Base-by-base conservation (phyloP, 768 basidiomycete species). In the Trametes cingulata region DNA sequence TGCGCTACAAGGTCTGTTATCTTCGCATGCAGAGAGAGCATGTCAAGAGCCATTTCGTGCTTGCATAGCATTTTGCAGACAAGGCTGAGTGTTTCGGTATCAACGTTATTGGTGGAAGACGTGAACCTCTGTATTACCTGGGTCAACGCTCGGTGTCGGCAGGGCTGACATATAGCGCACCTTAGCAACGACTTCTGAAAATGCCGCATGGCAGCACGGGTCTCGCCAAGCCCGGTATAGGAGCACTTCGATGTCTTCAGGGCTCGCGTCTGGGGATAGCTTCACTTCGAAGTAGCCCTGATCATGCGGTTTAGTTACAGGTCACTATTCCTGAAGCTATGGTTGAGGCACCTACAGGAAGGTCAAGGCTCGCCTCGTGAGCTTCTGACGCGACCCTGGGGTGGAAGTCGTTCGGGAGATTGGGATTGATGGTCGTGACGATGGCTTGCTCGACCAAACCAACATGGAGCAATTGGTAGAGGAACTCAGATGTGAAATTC, bases 11-110 rank as follows among this genome's bases (percentile, higher is more conserved):
- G 68, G 54, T 86, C 84, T 12, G 79, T 77, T n/a, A 91, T 73
- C 57, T 79, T 82, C 19, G 82, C 72, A 69, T 93, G 88, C 24
- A 93, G 73, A 8, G 88, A 81, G 43, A 93, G 65, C 46, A 90
- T 80, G 65, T 93, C 90, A 19, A 93, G 72, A 0, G 83, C 81
- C 22, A 72, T 71, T 61, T 86, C 84, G 53, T 84, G 78, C 14
- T 77, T 75, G 62, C 82, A 85, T 10, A 93, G 77, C 20, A 85
- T 70, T 69, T 82, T 85, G 70, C 87, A 90, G n/a, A 90, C 73
- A 65, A 84, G 82, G 52, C 90, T 84, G 41, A 93, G 75, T 15
- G 83, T 73, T 69, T 92, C 90, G 5, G 89, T 78, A 60, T 93
- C 89, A 36, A 82, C 74, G 19, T 80, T 73, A 27, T 74, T 75